Evolutionary conservation across 441 rosid genomes (phyloP).

Genomic region (Erodium texanum): DNA sequence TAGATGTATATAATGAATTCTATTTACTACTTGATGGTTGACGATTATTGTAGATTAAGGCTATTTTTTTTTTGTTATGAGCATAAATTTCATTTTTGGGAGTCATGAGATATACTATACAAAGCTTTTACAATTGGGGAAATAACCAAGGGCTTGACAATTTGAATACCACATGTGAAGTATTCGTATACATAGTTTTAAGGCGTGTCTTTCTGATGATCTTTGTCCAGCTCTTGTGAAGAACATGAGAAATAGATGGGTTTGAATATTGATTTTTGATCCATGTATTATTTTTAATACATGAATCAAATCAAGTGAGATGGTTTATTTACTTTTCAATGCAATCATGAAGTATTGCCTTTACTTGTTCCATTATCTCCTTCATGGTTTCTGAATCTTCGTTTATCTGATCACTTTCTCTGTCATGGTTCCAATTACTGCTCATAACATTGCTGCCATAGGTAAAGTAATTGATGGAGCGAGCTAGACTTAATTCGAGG

Average conservation of each 20-base stretch:
- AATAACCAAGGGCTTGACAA: neutral
- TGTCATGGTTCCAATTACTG: neutral
- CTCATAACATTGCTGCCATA: slow-evolving; percentile 7
- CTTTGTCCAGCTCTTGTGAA: too few relatives aligned
- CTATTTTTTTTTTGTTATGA: neutral
- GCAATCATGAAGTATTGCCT: neutral
- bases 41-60: too few relatives aligned
- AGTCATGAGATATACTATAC: neutral
- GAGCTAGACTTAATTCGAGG: slow-evolving; percentile 49
- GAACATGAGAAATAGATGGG: too few relatives aligned
- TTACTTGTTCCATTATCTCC: neutral
- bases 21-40: too few relatives aligned
- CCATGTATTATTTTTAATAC: too few relatives aligned
- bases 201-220: neutral
- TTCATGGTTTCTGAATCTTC: neutral
- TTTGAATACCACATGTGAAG: neutral
- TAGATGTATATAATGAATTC: too few relatives aligned
- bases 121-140: neutral
- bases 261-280: too few relatives aligned
- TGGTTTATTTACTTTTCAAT: neutral
- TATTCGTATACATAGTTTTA: neutral
- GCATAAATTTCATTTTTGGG: neutral
- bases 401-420: neutral
- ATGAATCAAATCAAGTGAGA: neutral
- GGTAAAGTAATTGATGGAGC: slow-evolving; percentile 60